Conservation (phyloP, 768 basidiomycete species). For the Phylloporus sp. region DNA sequence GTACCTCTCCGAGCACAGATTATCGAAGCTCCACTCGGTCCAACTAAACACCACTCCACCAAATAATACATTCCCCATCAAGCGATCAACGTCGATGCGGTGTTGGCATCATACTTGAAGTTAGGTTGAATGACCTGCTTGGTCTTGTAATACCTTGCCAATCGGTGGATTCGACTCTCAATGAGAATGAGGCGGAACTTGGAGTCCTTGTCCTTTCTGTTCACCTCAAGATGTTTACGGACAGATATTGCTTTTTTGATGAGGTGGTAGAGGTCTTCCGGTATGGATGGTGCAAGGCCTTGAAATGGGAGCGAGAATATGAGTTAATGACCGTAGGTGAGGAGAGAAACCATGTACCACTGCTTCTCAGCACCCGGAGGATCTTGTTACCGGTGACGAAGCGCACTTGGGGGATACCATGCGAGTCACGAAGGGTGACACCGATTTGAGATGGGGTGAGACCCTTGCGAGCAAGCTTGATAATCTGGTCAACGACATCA, state of each 20-base stretch:
- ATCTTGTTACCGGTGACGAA: conserved; percentile 99
- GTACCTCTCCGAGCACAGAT: not conserved
- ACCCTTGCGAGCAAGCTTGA: conserved; percentile 97
- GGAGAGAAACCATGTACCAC: conserved; percentile 56
- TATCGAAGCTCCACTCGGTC: not conserved
- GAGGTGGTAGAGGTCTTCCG: conserved; percentile 99
- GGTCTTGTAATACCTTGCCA: conserved; percentile 98
- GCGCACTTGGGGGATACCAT: conserved; percentile 97
- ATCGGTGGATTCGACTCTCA: conserved; percentile 97
- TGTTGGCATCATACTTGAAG: conserved; percentile 97
- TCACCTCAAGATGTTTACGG: conserved; percentile 96
- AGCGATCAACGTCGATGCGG: conserved; percentile 88
- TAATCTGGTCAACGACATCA: conserved; percentile 94
- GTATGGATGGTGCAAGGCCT: conserved; percentile 97
- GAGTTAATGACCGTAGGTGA: not conserved
- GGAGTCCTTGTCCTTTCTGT: conserved; percentile 99
- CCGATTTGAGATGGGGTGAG: conserved; percentile 97
- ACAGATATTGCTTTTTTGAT: conserved; percentile 99
- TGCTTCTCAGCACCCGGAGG: conserved; percentile 92
- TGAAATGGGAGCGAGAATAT: not conserved
- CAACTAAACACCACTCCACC: not conserved
- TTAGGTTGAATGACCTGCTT: conserved; percentile 97
- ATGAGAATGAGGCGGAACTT: conserved; percentile 96
- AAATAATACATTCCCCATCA: conserved; percentile 32
- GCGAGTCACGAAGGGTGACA: conserved; percentile 95